Evolutionary conservation across 805 yeast species (phyloP).

Genomic region (Jamesozyma gamospora): DNA sequence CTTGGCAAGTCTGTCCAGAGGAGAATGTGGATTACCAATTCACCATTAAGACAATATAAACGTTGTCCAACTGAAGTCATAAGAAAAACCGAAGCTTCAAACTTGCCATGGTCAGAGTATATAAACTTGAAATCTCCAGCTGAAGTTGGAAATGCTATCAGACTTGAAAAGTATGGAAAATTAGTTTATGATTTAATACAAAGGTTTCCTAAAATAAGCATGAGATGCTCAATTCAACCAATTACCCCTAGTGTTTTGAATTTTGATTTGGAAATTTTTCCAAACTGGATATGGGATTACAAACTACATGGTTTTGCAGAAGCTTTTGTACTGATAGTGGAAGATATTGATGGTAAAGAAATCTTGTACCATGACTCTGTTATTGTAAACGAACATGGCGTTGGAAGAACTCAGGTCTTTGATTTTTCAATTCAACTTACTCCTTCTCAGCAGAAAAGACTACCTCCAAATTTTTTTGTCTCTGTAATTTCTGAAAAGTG

Average conservation of each 20-base stretch:
- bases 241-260: constrained; percentile 58
- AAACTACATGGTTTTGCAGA: constrained; percentile 55
- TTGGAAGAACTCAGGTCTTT: constrained; percentile 45
- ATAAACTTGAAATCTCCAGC: constrained; percentile 53
- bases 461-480: constrained; percentile 68
- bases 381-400: constrained; percentile 38
- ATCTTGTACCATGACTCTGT: constrained; percentile 53
- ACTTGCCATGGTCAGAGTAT: constrained; percentile 72
- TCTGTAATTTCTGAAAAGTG: constrained; percentile 71
- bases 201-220: constrained; percentile 60
- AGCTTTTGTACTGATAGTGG: constrained; percentile 60
- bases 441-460: constrained; percentile 13
- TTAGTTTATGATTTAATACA: constrained; percentile 47
- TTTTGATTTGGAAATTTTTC: constrained; percentile 55
- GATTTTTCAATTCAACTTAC: constrained; percentile 48
- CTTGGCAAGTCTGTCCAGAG: constrained; percentile 72
- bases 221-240: constrained; percentile 63
- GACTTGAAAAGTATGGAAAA: constrained; percentile 58
- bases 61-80: constrained; percentile 63
- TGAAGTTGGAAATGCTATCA: constrained; percentile 76
- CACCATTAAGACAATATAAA: constrained; percentile 79
- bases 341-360: constrained; percentile 74
- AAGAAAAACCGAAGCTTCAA: constrained; percentile 65
- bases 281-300: constrained; percentile 73
- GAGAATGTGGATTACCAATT: constrained; percentile 73